phyloP scores from a whole-genome alignment of 345 rosid genomes.

The Streptanthus diversifolius region DNA sequence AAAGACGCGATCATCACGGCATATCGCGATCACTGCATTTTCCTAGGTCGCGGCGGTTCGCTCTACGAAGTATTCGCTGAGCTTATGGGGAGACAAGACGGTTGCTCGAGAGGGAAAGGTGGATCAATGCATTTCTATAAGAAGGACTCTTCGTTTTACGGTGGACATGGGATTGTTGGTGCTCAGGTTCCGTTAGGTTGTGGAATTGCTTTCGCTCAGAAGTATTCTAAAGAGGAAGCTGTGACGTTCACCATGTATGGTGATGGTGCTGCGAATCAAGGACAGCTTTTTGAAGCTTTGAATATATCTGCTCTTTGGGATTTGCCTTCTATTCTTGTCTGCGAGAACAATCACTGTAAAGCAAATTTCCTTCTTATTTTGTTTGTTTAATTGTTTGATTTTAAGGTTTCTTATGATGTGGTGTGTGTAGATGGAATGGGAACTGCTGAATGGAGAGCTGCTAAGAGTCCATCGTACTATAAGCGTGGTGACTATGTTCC shows the following conservation, averaged over 20 bases:
- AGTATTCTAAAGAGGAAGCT: constrained; percentile 74
- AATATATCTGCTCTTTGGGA: constrained; percentile 96
- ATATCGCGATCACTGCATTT: constrained; percentile 88
- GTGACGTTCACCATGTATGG: constrained; percentile 88
- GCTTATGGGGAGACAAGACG: constrained; percentile 89
- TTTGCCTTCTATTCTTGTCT: constrained; percentile 82
- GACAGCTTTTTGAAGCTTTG: constrained; percentile 92
- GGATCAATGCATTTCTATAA: constrained; percentile 98
- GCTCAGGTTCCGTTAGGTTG: constrained; percentile 93
- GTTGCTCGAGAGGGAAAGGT: constrained; percentile 89
- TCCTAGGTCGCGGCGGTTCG: constrained; percentile 80
- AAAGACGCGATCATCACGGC: constrained; percentile 84
- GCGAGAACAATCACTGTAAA: constrained; percentile 97
- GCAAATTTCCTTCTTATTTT: neutral
- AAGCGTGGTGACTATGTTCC: constrained; percentile 99
- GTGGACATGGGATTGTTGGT: constrained; percentile 97
- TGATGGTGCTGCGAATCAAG: constrained; percentile 98
- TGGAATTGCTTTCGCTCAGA: constrained; percentile 98
- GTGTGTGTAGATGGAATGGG: constrained; percentile 90
- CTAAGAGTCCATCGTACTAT: constrained; percentile 85
- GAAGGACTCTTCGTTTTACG: constrained; percentile 77
- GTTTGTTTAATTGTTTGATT: neutral
- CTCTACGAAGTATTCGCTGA: constrained; percentile 68
- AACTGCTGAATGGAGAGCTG: constrained; percentile 98
- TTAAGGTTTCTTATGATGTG: neutral